A percentile compares a stretch with the other conserved stretches of the same genome.
Evolutionary conservation across 768 basidiomycete genomes (phyloP).

Genomic region (Gautieria morchelliformis): DNA sequence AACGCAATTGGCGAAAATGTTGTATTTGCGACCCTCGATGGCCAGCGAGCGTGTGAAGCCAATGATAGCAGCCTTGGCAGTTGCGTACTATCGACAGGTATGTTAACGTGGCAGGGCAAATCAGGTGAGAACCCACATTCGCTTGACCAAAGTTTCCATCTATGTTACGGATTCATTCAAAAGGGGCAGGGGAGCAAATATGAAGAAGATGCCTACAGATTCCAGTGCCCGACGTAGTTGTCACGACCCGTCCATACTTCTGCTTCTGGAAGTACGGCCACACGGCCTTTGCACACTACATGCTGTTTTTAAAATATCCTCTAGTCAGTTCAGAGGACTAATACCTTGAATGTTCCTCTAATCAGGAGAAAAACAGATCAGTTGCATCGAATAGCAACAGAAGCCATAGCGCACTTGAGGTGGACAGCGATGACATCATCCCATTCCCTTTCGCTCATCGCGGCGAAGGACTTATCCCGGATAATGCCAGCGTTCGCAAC

Average conservation of each 20-base stretch:
- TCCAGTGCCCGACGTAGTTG: slow-evolving; percentile 87
- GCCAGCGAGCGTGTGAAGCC: slow-evolving; percentile 85
- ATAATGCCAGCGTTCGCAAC: slow-evolving; percentile 92
- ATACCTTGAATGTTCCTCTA: slow-evolving; percentile 77
- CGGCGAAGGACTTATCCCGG: slow-evolving; percentile 84
- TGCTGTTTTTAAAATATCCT: neutral
- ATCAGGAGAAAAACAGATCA: neutral
- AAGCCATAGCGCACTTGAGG: slow-evolving; percentile 36
- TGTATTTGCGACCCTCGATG: slow-evolving; percentile 86
- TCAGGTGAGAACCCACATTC: slow-evolving; percentile 41
- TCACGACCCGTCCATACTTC: slow-evolving; percentile 91
- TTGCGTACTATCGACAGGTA: slow-evolving; percentile 51
- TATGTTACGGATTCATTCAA: slow-evolving; percentile 19
- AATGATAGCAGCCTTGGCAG: slow-evolving; percentile 88
- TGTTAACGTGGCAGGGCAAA: neutral
- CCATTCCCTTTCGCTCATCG: slow-evolving; percentile 91
- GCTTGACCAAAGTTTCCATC: slow-evolving; percentile 95
- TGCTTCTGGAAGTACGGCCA: slow-evolving; percentile 98
- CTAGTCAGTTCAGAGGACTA: neutral
- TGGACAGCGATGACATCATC: slow-evolving; percentile 85
- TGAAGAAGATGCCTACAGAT: slow-evolving; percentile 52
- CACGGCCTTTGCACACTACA: slow-evolving; percentile 83
- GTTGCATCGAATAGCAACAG: neutral
- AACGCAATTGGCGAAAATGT: slow-evolving; percentile 81
- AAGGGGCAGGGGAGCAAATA: neutral